Conservation (phyloP, 176 grass and related monocot species). For the Musa schizocarpa region DNA sequence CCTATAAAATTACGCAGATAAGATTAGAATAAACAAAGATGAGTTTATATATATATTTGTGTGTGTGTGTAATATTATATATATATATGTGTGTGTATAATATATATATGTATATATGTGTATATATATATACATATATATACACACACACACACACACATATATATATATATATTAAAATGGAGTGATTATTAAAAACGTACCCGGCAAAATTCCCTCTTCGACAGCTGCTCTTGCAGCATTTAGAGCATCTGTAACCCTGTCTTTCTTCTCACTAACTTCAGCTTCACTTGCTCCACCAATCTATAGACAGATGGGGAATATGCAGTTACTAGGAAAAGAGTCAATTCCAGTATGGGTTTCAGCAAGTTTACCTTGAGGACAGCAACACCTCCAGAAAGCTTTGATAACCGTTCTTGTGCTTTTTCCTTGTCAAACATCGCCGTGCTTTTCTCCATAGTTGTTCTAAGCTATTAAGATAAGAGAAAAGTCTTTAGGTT, state of each 20-base stretch:
- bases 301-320: slow-evolving; percentile 40
- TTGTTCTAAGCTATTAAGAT: slow-evolving; percentile 69
- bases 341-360: not conserved
- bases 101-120: too few relatives aligned
- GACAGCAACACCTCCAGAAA: slow-evolving; percentile 84
- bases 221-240: slow-evolving; percentile 71
- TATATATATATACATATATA: too few relatives aligned
- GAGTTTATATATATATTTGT: too few relatives aligned
- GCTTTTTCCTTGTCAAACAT: slow-evolving; percentile 97
- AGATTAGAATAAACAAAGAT: slow-evolving; percentile 6
- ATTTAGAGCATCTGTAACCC: slow-evolving; percentile 91
- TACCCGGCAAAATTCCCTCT: slow-evolving; percentile 90
- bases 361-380: slow-evolving; percentile 57
- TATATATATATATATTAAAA: not conserved
- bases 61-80: too few relatives aligned
- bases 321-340: slow-evolving; percentile 8
- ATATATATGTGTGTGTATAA: too few relatives aligned
- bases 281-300: slow-evolving; percentile 85
- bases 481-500: slow-evolving; percentile 16
- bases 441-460: slow-evolving; percentile 57
- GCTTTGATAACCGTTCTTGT: slow-evolving; percentile 78
- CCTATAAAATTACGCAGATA: slow-evolving; percentile 28
- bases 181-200: not conserved
- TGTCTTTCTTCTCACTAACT: slow-evolving; percentile 95
- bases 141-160: too few relatives aligned